Conservation (phyloP, 1,139 yeast species). For the Diutina neorugosa region DNA sequence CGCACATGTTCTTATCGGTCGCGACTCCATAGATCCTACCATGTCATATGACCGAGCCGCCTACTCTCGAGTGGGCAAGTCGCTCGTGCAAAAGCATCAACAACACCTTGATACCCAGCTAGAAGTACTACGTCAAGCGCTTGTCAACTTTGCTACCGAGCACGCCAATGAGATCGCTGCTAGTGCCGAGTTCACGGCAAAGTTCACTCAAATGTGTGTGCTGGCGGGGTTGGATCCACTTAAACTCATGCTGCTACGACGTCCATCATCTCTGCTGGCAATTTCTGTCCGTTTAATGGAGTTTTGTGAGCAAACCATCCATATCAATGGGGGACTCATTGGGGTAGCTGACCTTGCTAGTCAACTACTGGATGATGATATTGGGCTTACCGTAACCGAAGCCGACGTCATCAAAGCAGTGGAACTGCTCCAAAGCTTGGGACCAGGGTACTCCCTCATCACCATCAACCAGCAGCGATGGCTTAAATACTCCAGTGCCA, state of each 20-base stretch:
- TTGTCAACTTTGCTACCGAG: conserved; percentile 50
- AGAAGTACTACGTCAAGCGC: conserved; percentile 47
- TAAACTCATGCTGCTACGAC: conserved; percentile 16
- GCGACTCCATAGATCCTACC: too few species aligned
- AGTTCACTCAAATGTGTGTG: conserved; percentile 64
- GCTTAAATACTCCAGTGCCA: conserved; percentile 26
- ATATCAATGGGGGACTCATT: conserved; percentile 71
- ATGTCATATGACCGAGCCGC: conserved; percentile 10
- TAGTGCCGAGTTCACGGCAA: conserved; percentile 53
- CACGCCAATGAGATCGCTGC: conserved; percentile 50
- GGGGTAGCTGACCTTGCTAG: conserved; percentile 45
- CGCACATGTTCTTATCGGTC: too few species aligned
- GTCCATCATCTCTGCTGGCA: conserved; percentile 17
- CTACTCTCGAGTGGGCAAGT: conserved; percentile 13
- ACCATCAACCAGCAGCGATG: conserved; percentile 24
- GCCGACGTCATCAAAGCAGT: conserved; percentile 42
- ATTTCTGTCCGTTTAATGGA: conserved; percentile 66
- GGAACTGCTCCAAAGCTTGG: conserved; percentile 13
- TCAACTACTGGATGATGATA: conserved; percentile 15
- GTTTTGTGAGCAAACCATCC: conserved; percentile 57
- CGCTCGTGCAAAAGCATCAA: conserved; percentile 26
- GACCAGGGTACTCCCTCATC: conserved; percentile 26
- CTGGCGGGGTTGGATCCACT: conserved; percentile 81
- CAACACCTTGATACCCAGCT: conserved; percentile 46
- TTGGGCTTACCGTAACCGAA: conserved; percentile 22